Conservation (phyloP, 768 basidiomycete genomes). For the Lactarius tabidus region DNA sequence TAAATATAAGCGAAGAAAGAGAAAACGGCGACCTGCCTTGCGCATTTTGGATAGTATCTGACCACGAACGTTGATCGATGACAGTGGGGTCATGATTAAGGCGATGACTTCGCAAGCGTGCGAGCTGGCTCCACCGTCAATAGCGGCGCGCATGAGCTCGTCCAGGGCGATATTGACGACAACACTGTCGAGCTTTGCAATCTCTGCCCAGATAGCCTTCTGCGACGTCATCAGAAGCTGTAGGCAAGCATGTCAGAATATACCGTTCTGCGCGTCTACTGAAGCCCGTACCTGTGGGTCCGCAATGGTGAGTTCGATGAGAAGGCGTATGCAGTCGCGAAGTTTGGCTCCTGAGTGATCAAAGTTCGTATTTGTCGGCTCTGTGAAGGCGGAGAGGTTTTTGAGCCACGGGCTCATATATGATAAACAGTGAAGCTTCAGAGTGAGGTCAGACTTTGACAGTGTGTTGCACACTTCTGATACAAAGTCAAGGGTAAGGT, state of each 20-base stretch:
- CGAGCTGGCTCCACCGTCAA: conserved; percentile 79
- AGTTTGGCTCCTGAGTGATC: conserved; percentile 71
- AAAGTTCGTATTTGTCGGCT: conserved; percentile 62
- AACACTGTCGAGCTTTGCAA: conserved; percentile 62
- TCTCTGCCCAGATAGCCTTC: conserved; percentile 71
- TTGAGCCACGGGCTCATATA: conserved; percentile 89
- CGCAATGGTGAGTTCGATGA: conserved; percentile 69
- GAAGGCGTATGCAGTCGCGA: conserved; percentile 73
- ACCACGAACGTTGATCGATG: conserved; percentile 75
- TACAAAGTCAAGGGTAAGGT: conserved; percentile 83
- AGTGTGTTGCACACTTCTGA: conserved; percentile 76
- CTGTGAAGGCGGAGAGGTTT: conserved; percentile 68
- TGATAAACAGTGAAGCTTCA: conserved; percentile 69
- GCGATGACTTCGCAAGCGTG: conserved; percentile 71
- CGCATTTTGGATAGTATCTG: conserved; percentile 74
- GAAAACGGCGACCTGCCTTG: conserved; percentile 45
- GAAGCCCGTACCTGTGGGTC: conserved; percentile 58
- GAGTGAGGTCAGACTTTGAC: conserved; percentile 42
- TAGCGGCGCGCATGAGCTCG: conserved; percentile 74
- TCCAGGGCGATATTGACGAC: conserved; percentile 72
- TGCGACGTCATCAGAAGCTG: conserved; percentile 67
- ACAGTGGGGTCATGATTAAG: conserved; percentile 66
- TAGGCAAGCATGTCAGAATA: neutral
- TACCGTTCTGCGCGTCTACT: neutral
- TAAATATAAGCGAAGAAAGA: conserved; percentile 2